phyloP scores from a whole-genome alignment of 495 filamentous ascomycete genomes.

The Polyplosphaeria fusca region DNA sequence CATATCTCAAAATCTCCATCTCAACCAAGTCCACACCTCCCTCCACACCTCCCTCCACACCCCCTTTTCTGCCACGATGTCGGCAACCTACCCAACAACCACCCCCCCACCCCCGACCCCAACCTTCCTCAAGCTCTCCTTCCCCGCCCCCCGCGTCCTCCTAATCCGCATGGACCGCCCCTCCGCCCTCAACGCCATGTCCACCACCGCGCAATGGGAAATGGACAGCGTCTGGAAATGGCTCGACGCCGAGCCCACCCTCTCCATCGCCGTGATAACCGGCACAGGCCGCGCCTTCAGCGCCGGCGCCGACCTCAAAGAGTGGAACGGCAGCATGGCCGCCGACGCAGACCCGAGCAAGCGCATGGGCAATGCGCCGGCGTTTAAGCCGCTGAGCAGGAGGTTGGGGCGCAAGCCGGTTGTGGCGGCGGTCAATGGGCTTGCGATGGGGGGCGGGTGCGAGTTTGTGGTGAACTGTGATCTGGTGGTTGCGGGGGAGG shows the following conservation, averaged over 20 bases:
- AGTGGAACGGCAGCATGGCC: conserved; percentile 23
- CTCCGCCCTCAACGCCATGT: conserved; percentile 18
- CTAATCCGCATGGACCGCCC: conserved; percentile 13
- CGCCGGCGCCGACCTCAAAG: conserved; percentile 32
- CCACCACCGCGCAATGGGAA: conserved; percentile 20
- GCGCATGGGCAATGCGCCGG: conserved; percentile 9
- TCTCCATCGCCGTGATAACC: conserved; percentile 26
- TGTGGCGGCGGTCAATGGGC: conserved; percentile 32
- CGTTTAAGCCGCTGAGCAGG: conserved; percentile 13
- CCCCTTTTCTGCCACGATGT: neutral
- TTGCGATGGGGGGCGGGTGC: conserved; percentile 26
- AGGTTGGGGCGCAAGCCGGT: conserved; percentile 29
- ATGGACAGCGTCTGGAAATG: conserved; percentile 24
- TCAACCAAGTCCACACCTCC: neutral
- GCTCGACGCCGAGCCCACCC: conserved; percentile 16
- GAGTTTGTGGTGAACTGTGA: conserved; percentile 30
- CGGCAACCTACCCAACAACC: conserved; percentile 12
- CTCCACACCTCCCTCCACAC: neutral
- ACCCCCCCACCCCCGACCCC: conserved; percentile 24
- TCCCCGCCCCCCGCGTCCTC: conserved; percentile 20
- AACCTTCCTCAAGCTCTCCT: conserved; percentile 27
- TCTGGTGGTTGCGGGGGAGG: conserved; percentile 20
- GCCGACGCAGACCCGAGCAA: conserved; percentile 7
- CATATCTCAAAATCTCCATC: neutral
- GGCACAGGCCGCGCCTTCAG: conserved; percentile 29